A percentile compares a stretch with the other conserved stretches of the same genome.
These are phyloP conservation scores for Melanopsichium pennsylvanicum DNA, from an alignment of 1,284 basidiomycete genomes.

Conservation along the genomic window DNA sequence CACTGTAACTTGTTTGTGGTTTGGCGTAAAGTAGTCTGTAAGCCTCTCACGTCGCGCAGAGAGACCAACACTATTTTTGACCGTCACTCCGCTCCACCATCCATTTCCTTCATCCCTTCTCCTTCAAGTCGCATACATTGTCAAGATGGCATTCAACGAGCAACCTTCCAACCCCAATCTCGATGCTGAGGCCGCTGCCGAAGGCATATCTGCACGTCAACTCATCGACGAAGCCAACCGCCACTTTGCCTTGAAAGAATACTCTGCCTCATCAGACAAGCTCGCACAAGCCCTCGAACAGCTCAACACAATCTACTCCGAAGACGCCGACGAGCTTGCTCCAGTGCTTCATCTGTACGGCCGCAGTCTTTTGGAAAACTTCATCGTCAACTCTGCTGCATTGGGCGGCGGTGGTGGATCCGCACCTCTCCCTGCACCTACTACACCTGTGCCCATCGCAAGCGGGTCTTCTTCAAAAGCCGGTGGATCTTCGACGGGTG, in stretches of 20 bases:
- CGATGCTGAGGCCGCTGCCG: background rate
- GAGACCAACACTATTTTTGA: constrained; percentile 19
- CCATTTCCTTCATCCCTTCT: background rate
- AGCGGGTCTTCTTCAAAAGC: constrained; percentile 19
- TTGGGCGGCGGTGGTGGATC: constrained; percentile 53
- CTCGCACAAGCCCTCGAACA: constrained; percentile 52
- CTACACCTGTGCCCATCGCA: constrained; percentile 7
- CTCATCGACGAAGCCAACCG: constrained; percentile 58
- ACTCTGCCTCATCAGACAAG: constrained; percentile 44
- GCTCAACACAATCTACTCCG: constrained; percentile 42
- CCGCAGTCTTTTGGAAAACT: constrained; percentile 57
- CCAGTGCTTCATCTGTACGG: constrained; percentile 62
- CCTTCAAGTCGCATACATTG: background rate
- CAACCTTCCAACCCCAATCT: constrained; percentile 28
- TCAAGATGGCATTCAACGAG: constrained; percentile 41
- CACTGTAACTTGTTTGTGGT: too few species aligned
- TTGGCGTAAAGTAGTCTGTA: background rate
- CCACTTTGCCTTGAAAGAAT: constrained; percentile 58
- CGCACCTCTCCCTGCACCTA: constrained; percentile 28
- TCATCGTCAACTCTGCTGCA: constrained; percentile 58
- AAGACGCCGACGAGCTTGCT: constrained; percentile 56
- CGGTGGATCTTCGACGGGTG: constrained; percentile 9
- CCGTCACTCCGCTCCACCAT: constrained; percentile 3
- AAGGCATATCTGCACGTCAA: constrained; percentile 17
- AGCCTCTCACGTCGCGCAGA: background rate